Percentiles rank a stretch among this genome's conserved stretches.
phyloP scores from a whole-genome alignment of 1,284 basidiomycete species.

The Ganoderma meredithae region DNA sequence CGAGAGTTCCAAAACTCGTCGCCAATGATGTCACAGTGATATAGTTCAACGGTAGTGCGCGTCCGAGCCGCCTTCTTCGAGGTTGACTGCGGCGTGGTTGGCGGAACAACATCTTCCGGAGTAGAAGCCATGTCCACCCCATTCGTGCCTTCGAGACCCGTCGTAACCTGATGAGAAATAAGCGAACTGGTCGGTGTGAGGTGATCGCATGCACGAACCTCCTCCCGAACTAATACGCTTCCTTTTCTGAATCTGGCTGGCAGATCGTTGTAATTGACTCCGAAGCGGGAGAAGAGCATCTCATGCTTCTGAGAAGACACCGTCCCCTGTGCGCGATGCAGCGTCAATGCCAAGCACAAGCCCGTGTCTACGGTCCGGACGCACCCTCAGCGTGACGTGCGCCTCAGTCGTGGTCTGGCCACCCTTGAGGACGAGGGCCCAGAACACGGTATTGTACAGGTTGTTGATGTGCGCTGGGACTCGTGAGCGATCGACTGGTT shows the following conservation, averaged over 20 bases:
- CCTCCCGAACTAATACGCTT: slow-evolving; percentile 80
- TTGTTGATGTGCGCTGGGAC: slow-evolving; percentile 95
- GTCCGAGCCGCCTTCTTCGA: slow-evolving; percentile 45
- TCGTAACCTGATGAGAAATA: slow-evolving; percentile 6
- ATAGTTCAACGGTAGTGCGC: slow-evolving; percentile 55
- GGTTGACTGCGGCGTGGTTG: neutral
- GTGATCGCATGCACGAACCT: slow-evolving; percentile 35
- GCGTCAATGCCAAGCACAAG: neutral
- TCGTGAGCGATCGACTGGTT: slow-evolving; percentile 9
- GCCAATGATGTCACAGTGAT: slow-evolving; percentile 87
- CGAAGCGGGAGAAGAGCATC: slow-evolving; percentile 83
- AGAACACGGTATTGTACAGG: slow-evolving; percentile 95
- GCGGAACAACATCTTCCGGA: neutral
- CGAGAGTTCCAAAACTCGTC: slow-evolving; percentile 80
- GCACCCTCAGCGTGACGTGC: slow-evolving; percentile 78
- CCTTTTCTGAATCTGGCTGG: slow-evolving; percentile 86
- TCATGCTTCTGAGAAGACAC: slow-evolving; percentile 92
- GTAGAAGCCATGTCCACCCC: neutral
- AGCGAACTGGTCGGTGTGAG: neutral
- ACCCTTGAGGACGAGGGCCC: slow-evolving; percentile 89
- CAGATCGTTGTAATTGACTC: slow-evolving; percentile 89
- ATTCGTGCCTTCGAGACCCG: neutral
- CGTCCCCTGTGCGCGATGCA: slow-evolving; percentile 68
- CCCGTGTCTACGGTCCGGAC: slow-evolving; percentile 19
- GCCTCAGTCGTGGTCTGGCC: slow-evolving; percentile 83